These are phyloP conservation scores for Flaveria sonorensis DNA, from an alignment of 129 eudicot genomes.

Conservation along the genomic window DNA sequence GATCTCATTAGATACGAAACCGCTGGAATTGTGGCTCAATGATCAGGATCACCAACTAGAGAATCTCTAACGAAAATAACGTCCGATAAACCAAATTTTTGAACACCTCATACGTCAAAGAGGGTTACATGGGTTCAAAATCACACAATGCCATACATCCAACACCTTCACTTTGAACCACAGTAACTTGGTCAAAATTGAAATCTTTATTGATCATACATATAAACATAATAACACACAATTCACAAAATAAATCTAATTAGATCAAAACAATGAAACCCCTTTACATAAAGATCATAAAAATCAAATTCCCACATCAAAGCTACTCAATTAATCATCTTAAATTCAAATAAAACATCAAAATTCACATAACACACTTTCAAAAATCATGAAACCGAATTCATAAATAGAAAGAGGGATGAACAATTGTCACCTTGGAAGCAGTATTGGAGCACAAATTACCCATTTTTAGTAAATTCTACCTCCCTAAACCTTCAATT, in stretches of 20 bases:
- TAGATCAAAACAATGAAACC: background rate
- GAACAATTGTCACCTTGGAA: conserved; percentile 52
- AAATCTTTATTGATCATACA: conserved; percentile 13
- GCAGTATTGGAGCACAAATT: conserved; percentile 59
- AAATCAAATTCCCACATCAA: background rate
- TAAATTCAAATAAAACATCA: background rate
- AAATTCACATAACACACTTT: conserved; percentile 3
- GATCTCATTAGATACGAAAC: conserved; percentile 29
- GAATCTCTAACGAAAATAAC: conserved; percentile 7
- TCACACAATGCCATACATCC: conserved; percentile 21
- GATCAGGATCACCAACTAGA: conserved; percentile 21
- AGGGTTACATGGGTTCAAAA: conserved; percentile 10
- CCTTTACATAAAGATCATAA: background rate
- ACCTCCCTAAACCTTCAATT: conserved; percentile 26
- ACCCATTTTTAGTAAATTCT: conserved; percentile 49
- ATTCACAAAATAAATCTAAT: conserved; percentile 26
- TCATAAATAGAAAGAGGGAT: conserved; percentile 13
- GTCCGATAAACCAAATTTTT: conserved; percentile 17
- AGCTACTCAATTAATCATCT: conserved; percentile 17
- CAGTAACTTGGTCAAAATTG: conserved; percentile 24
- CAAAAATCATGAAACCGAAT: conserved; percentile 16
- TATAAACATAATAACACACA: background rate
- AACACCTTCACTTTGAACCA: conserved; percentile 19
- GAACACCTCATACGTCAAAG: conserved; percentile 3
- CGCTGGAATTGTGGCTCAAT: conserved; percentile 26